Percentiles rank a stretch among this genome's conserved stretches.
Conservation (phyloP, 345 rosid species). For the Lenwebbia sp. region DNA sequence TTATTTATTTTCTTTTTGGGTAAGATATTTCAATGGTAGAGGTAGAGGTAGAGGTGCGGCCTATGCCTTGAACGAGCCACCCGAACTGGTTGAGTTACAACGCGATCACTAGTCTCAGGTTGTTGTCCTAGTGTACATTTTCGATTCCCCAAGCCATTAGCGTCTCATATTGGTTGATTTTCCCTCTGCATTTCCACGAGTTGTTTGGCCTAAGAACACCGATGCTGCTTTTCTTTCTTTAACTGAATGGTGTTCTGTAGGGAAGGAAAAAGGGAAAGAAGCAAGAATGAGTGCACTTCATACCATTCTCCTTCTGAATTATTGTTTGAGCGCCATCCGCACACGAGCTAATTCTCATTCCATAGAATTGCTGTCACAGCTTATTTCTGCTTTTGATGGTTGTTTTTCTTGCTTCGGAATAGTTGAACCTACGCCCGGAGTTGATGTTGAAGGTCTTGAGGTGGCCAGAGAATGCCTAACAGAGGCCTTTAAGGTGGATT, state of each 20-base stretch:
- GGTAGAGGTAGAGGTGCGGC: background rate
- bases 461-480: slow-evolving; percentile 67
- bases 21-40: background rate
- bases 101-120: background rate
- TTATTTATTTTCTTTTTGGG: background rate
- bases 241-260: background rate
- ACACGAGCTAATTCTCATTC: background rate
- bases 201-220: background rate
- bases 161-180: background rate
- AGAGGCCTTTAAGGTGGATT: slow-evolving; percentile 41
- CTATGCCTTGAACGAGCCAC: background rate
- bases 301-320: background rate
- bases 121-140: background rate
- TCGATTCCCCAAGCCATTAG: background rate
- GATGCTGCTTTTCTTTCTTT: background rate
- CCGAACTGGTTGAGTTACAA: background rate
- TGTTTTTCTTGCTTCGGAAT: background rate
- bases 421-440: slow-evolving; percentile 69
- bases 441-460: slow-evolving; percentile 72
- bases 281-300: background rate
- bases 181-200: background rate
- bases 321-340: background rate
- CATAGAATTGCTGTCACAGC: background rate
- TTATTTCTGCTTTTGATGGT: background rate
- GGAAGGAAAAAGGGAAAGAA: background rate